Conservation (phyloP, 2,329 filamentous ascomycete genomes). For the Penicillium sp. region DNA sequence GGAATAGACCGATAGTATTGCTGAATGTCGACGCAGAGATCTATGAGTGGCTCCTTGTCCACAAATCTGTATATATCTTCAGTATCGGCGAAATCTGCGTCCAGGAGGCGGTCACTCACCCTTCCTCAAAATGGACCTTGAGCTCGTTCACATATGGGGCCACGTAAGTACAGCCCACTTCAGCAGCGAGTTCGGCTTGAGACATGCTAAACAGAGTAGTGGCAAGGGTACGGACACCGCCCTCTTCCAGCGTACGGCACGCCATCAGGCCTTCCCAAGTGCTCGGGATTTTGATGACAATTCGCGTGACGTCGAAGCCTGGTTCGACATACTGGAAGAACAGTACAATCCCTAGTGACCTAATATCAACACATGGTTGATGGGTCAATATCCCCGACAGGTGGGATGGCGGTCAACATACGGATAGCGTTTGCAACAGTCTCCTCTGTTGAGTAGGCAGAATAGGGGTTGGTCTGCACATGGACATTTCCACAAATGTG, state of each 20-base stretch:
- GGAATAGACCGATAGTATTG: constrained; percentile 51
- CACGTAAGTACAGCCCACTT: constrained; percentile 62
- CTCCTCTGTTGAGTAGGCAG: constrained; percentile 53
- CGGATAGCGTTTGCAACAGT: constrained; percentile 56
- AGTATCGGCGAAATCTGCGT: background rate
- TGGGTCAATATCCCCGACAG: background rate
- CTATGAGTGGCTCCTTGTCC: constrained; percentile 41
- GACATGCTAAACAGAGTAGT: constrained; percentile 65
- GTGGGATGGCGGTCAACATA: constrained; percentile 32
- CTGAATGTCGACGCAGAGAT: constrained; percentile 56
- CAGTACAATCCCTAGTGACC: constrained; percentile 51
- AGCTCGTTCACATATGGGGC: constrained; percentile 67
- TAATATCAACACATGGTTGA: background rate
- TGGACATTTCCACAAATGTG: constrained; percentile 57
- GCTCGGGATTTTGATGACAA: constrained; percentile 65
- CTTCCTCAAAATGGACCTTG: constrained; percentile 60
- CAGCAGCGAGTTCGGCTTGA: constrained; percentile 61
- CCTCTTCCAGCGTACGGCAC: constrained; percentile 55
- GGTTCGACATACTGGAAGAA: constrained; percentile 52
- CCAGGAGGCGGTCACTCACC: constrained; percentile 18
- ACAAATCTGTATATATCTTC: constrained; percentile 22
- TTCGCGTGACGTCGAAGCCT: constrained; percentile 49
- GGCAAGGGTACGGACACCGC: constrained; percentile 61
- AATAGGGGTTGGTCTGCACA: constrained; percentile 62
- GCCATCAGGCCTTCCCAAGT: constrained; percentile 67